Conservation (phyloP, 176 grass and related monocot species). For the Triticum dicoccoides region DNA sequence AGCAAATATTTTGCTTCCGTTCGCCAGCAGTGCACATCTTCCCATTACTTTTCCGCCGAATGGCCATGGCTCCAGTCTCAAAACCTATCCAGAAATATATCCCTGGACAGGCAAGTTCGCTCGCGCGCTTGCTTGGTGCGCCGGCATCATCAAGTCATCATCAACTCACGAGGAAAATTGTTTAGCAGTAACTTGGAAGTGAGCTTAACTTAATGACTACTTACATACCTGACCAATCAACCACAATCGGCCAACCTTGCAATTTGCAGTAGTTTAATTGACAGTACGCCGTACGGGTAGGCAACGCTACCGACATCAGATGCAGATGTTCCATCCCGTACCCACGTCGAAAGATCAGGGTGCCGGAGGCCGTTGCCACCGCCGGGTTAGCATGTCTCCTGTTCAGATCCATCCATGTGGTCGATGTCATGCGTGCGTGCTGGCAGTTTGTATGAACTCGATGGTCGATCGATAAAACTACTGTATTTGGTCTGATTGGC, state of each 20-base stretch:
- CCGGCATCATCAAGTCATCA: not conserved
- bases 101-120: not conserved
- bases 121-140: not conserved
- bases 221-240: not conserved
- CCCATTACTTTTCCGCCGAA: not conserved
- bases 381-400: slow-evolving; percentile 24
- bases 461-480: not conserved
- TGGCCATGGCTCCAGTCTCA: not conserved
- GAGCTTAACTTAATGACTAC: not conserved
- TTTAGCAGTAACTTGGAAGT: slow-evolving; percentile 6
- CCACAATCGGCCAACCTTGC: not conserved
- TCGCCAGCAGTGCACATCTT: not conserved
- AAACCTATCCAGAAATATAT: not conserved
- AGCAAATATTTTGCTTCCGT: too few species aligned
- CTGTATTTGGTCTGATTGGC: not conserved
- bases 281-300: not conserved
- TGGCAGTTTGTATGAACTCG: slow-evolving; percentile 11
- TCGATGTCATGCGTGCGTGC: not conserved
- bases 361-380: slow-evolving; percentile 20
- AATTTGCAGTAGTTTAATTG: slow-evolving; percentile 34
- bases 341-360: slow-evolving; percentile 39
- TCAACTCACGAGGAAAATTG: not conserved
- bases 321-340: slow-evolving; percentile 49
- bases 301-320: slow-evolving; percentile 33
- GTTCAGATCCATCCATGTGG: slow-evolving; percentile 20